Conservation (phyloP, 306 rosid genomes). For the Pyrus bretschneideri region DNA sequence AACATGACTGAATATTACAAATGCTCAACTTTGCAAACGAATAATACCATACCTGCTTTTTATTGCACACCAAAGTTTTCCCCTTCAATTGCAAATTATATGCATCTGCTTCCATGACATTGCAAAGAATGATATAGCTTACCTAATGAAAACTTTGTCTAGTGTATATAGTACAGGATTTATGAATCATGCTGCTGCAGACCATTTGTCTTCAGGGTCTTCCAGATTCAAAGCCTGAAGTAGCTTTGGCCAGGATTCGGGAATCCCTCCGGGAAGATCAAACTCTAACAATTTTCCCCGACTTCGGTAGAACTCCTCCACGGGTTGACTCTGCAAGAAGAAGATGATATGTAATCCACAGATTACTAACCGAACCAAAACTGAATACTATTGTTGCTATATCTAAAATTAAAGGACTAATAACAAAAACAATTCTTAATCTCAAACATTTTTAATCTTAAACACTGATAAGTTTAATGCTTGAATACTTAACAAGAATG, state of each 20-base stretch:
- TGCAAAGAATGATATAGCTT: conserved; percentile 31
- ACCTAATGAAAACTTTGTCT: not conserved
- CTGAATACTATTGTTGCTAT: not conserved
- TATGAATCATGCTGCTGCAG: conserved; percentile 34
- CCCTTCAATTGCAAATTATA: not conserved
- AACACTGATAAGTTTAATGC: not conserved
- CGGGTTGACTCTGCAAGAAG: conserved; percentile 37
- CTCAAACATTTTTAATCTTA: not conserved
- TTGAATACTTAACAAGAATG: not conserved
- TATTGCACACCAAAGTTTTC: conserved; percentile 3
- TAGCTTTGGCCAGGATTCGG: conserved; percentile 51
- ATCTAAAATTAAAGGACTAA: not conserved
- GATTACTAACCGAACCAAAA: not conserved
- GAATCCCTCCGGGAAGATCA: conserved; percentile 49
- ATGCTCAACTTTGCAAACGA: not conserved
- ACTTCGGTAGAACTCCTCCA: conserved; percentile 40
- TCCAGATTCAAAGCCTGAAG: conserved; percentile 42
- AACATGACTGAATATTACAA: not conserved
- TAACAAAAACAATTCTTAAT: not conserved
- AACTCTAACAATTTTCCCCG: conserved; percentile 42
- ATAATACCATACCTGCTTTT: not conserved
- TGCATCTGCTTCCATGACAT: not conserved
- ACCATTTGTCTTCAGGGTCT: conserved; percentile 21
- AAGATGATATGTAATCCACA: not conserved
- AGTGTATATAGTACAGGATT: not conserved